Conservation (phyloP, 306 rosid species). For the Malus fusca region DNA sequence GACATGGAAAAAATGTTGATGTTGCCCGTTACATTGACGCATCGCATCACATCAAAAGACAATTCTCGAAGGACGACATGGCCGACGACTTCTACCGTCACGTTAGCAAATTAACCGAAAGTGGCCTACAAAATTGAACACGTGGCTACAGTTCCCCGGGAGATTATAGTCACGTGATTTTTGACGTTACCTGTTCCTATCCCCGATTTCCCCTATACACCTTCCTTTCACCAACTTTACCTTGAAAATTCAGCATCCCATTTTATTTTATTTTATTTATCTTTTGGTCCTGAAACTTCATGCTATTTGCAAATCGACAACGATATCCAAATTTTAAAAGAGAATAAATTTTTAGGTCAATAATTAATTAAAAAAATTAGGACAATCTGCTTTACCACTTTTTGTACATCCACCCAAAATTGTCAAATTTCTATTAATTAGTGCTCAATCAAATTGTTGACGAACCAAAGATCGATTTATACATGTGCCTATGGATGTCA, state of each 20-base stretch:
- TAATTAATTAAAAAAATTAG: background rate
- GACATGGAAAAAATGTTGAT: background rate
- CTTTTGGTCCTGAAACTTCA: background rate
- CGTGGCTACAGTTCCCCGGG: background rate
- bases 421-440: no score
- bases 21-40: background rate
- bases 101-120: no score
- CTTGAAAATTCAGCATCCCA: background rate
- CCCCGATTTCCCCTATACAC: background rate
- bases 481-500: background rate
- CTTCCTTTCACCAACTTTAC: background rate
- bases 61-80: background rate
- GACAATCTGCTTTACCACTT: background rate
- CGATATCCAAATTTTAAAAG: no score
- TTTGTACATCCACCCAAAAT: background rate
- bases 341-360: background rate
- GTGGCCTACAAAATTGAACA: background rate
- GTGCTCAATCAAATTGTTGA: no score
- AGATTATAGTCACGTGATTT: background rate
- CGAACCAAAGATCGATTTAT: no score
- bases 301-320: background rate
- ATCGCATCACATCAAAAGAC: background rate
- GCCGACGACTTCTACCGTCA: background rate
- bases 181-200: background rate
- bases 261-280: background rate